These are phyloP conservation scores for Massariosphaeria phaeospora DNA, from an alignment of 495 filamentous ascomycete genomes.

Conservation along the genomic window DNA sequence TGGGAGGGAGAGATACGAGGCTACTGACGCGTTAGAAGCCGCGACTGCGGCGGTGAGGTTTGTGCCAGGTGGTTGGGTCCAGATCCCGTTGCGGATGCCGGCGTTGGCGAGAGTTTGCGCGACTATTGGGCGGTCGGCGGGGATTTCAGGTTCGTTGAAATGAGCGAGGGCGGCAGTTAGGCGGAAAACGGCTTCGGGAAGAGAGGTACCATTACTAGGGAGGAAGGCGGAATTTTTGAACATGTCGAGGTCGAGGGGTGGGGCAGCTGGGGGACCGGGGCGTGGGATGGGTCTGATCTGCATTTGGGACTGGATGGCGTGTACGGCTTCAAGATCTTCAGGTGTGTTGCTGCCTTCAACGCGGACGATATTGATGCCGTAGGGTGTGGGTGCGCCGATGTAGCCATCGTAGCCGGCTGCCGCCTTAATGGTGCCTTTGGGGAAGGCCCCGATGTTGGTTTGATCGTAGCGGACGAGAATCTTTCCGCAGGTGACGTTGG, in stretches of 20 bases:
- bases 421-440: background rate
- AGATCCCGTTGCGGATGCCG: conserved; percentile 12
- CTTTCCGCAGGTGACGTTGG: conserved; percentile 1
- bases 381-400: conserved; percentile 6
- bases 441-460: background rate
- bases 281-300: background rate
- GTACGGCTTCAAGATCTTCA: background rate
- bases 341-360: background rate
- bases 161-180: background rate
- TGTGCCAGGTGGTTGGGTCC: background rate
- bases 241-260: background rate
- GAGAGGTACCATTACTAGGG: background rate
- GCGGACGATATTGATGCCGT: conserved; percentile 5
- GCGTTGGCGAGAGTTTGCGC: background rate
- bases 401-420: background rate
- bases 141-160: conserved; percentile 8
- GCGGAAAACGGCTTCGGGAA: background rate
- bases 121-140: background rate
- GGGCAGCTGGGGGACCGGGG: background rate
- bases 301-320: background rate
- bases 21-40: background rate
- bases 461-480: conserved; percentile 4
- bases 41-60: conserved; percentile 2
- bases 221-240: background rate
- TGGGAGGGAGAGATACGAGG: background rate